Evolutionary conservation across 306 rosid genomes (phyloP), one percentile per base, ranked within the genome.

Genomic region (Medicago arabica): DNA sequence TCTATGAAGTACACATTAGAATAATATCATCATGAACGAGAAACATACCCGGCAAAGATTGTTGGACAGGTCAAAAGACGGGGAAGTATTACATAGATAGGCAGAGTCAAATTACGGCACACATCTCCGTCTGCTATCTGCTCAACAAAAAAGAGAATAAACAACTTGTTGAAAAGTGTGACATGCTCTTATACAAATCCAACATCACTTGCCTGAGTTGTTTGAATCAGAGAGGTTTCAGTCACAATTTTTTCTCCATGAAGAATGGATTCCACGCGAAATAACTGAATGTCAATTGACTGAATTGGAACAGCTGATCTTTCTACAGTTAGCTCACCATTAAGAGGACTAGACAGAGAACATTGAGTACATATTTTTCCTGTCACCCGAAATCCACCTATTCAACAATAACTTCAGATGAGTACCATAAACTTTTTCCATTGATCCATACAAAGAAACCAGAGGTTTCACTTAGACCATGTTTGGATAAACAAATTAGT

Each of bases 51-150:
- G 12, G 97, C 97, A 31, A 84, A 84, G 81, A 86, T 86, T 60
- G 96, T 92, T 1, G 98, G 96, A 80, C 97, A 92, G 5, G 97
- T 92, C 88, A 95, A 72, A 58, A 95, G 97, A 36, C 98, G 98
- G 14, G 98, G 96, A 78, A 87, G 91, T 74, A 89, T 74, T 44
- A 83, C 88, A 78, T 92, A 87, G 76, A 92, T 92, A 51, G 97
- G 97, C 57, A 95, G 69, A 6, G 90, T 84, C 81, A 92, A 79
- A 76, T 85, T 84, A 2, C 81, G 83, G 72, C 88, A 84, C 8
- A 92, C 85, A 67, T 94, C 96, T 78, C 98, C 97, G 75, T 92
- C 98, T 47, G 96, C 98, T 69, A 95, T 87, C 97, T 95, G 85
- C 47, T 59, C 69, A 67, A 64, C 12, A 51, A 40, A 53, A 69